Percentiles rank a stretch among this genome's conserved stretches.
These are phyloP conservation scores for Acer yangbiense DNA, from an alignment of 345 rosid genomes.

Conservation along the genomic window DNA sequence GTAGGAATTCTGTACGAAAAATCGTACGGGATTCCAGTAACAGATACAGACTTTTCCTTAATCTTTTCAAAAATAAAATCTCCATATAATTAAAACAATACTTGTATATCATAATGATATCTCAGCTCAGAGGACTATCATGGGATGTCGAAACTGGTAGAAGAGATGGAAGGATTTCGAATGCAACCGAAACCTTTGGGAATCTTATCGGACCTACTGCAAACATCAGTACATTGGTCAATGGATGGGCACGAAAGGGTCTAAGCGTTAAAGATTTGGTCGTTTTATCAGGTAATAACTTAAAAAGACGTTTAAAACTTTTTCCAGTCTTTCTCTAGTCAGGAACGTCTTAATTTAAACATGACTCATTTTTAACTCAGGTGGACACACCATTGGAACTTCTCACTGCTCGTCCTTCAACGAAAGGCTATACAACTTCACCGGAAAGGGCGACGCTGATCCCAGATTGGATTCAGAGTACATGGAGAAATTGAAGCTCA, in stretches of 20 bases:
- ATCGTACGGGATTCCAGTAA: too few species aligned
- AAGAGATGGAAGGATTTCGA: constrained; percentile 64
- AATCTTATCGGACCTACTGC: constrained; percentile 40
- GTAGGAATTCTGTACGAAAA: too few species aligned
- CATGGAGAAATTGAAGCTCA: constrained; percentile 30
- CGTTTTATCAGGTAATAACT: constrained; percentile 53
- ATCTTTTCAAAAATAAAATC: neutral
- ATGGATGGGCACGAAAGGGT: constrained; percentile 35
- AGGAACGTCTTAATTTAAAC: neutral
- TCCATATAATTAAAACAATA: too few species aligned
- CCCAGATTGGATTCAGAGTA: constrained; percentile 50
- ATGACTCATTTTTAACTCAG: constrained; percentile 21
- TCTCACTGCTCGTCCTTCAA: constrained; percentile 59
- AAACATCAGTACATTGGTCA: constrained; percentile 39
- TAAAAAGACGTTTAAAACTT: neutral
- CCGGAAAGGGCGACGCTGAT: constrained; percentile 57
- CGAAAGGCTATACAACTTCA: constrained; percentile 67
- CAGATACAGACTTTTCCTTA: too few species aligned
- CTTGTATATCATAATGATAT: neutral
- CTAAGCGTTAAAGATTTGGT: constrained; percentile 54
- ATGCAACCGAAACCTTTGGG: constrained; percentile 21
- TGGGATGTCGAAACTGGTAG: constrained; percentile 69
- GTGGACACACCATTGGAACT: constrained; percentile 67
- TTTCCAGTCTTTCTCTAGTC: neutral
- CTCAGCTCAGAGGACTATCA: constrained; percentile 38